Conservation (phyloP, 2,329 filamentous ascomycete species). For the Aureobasidium sp. region DNA sequence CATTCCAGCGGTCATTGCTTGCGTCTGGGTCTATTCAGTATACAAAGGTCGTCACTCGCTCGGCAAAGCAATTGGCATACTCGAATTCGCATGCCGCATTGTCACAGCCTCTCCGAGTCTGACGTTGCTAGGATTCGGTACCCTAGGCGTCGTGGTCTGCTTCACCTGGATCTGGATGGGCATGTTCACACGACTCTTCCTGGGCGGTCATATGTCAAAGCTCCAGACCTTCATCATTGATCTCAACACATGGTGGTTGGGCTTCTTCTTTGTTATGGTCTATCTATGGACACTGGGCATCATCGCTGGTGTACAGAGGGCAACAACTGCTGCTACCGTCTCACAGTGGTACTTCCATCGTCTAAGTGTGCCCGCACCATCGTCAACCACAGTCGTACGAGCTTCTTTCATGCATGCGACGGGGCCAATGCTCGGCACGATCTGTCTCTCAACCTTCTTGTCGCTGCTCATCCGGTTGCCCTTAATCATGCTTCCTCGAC, state of each 20-base stretch:
- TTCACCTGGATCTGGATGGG: slow-evolving; percentile 96
- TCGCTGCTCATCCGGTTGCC: slow-evolving; percentile 76
- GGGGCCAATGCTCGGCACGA: slow-evolving; percentile 84
- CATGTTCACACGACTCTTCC: slow-evolving; percentile 94
- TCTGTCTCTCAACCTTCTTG: slow-evolving; percentile 79
- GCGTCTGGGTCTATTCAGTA: slow-evolving; percentile 78
- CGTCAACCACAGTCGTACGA: slow-evolving; percentile 71
- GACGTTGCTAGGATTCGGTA: slow-evolving; percentile 72
- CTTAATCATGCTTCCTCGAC: slow-evolving; percentile 71
- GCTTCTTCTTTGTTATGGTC: slow-evolving; percentile 83
- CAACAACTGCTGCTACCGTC: slow-evolving; percentile 87
- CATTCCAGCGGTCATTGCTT: slow-evolving; percentile 64
- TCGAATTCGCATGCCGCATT: slow-evolving; percentile 88
- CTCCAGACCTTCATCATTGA: slow-evolving; percentile 68
- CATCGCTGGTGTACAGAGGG: slow-evolving; percentile 79
- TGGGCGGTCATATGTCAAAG: slow-evolving; percentile 73
- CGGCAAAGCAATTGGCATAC: slow-evolving; percentile 73
- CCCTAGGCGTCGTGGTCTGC: slow-evolving; percentile 65
- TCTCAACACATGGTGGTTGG: slow-evolving; percentile 88
- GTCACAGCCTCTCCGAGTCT: slow-evolving; percentile 77
- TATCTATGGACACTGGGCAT: slow-evolving; percentile 93
- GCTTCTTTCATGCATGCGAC: slow-evolving; percentile 76
- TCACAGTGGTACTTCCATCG: slow-evolving; percentile 99
- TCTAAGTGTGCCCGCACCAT: slow-evolving; percentile 67
- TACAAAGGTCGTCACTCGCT: slow-evolving; percentile 74